Conservation (phyloP, 257 asterid genomes). For the Orobanche coerulescens region DNA sequence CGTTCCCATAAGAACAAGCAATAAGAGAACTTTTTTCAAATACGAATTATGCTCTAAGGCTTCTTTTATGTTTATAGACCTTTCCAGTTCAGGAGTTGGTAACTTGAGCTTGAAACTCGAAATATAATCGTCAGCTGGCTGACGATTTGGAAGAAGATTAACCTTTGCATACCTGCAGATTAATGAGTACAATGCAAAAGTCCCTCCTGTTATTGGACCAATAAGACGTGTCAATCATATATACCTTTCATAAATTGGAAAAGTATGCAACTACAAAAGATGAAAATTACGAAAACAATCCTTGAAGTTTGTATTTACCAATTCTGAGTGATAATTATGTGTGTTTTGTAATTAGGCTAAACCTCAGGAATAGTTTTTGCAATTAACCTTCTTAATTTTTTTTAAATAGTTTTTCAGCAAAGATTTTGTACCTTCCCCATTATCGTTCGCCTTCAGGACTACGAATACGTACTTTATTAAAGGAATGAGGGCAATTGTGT, state of each 20-base stretch:
- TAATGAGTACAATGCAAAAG: constrained; percentile 86
- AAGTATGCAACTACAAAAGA: not conserved
- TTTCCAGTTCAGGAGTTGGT: constrained; percentile 88
- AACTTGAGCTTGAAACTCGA: constrained; percentile 89
- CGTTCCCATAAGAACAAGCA: constrained; percentile 85
- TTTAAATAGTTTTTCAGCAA: too few relatives aligned
- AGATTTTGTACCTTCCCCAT: constrained; percentile 70
- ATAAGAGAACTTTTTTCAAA: constrained; percentile 51
- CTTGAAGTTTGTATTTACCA: too few relatives aligned
- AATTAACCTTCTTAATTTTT: too few relatives aligned
- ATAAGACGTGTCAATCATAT: constrained; percentile 19
- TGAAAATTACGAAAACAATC: too few relatives aligned
- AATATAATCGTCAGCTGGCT: constrained; percentile 71
- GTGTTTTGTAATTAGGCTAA: too few relatives aligned
- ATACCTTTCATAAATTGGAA: not conserved
- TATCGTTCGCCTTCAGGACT: constrained; percentile 87
- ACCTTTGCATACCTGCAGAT: constrained; percentile 90
- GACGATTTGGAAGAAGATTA: constrained; percentile 83
- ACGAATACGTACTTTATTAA: constrained; percentile 73
- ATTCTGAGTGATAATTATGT: too few relatives aligned
- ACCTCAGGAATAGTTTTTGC: too few relatives aligned
- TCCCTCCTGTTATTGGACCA: constrained; percentile 67
- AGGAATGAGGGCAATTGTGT: constrained; percentile 89
- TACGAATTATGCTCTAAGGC: constrained; percentile 53
- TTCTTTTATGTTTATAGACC: constrained; percentile 80